Percentiles rank a stretch among this genome's conserved stretches.
These are phyloP conservation scores for Petasospora rhodanensis DNA, from an alignment of 1,139 yeast species.

Conservation along the genomic window DNA sequence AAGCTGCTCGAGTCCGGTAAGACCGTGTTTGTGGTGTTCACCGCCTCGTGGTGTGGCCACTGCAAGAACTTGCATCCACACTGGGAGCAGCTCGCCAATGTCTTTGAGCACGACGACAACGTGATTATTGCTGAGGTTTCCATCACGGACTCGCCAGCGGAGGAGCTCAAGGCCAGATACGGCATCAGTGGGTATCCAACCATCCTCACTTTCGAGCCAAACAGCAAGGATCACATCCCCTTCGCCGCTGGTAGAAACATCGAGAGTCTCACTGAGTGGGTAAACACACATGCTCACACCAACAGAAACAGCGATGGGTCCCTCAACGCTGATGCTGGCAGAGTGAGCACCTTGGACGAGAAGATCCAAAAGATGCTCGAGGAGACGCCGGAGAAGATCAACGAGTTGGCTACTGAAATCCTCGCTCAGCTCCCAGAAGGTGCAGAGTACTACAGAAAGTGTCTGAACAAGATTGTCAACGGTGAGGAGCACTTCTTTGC, in stretches of 20 bases:
- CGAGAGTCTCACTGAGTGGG: conserved; percentile 40
- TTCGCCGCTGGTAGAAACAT: conserved; percentile 34
- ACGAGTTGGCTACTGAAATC: conserved; percentile 26
- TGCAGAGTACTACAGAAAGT: conserved; percentile 42
- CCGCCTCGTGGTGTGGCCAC: conserved; percentile 99
- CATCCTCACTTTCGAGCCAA: conserved; percentile 84
- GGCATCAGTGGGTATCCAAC: conserved; percentile 91
- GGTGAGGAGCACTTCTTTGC: conserved; percentile 45
- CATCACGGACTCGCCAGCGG: conserved; percentile 58
- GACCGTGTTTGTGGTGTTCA: conserved; percentile 80
- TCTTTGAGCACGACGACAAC: conserved; percentile 47
- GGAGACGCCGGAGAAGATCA: conserved; percentile 25
- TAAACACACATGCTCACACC: conserved; percentile 51
- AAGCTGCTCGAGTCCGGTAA: conserved; percentile 21
- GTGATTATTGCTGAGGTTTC: conserved; percentile 83
- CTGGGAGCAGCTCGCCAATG: conserved; percentile 79
- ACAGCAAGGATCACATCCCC: conserved; percentile 40
- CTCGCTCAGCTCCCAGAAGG: conserved; percentile 24
- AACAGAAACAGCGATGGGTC: conserved; percentile 51
- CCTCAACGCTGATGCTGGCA: conserved; percentile 51
- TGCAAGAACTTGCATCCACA: conserved; percentile 91
- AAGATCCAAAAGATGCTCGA: conserved; percentile 29
- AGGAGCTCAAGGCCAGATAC: conserved; percentile 19
- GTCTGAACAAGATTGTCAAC: conserved; percentile 44
- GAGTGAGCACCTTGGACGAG: conserved; percentile 39